phyloP scores from a whole-genome alignment of 1,284 basidiomycete species.

The Ceratobasidium papillatum region DNA sequence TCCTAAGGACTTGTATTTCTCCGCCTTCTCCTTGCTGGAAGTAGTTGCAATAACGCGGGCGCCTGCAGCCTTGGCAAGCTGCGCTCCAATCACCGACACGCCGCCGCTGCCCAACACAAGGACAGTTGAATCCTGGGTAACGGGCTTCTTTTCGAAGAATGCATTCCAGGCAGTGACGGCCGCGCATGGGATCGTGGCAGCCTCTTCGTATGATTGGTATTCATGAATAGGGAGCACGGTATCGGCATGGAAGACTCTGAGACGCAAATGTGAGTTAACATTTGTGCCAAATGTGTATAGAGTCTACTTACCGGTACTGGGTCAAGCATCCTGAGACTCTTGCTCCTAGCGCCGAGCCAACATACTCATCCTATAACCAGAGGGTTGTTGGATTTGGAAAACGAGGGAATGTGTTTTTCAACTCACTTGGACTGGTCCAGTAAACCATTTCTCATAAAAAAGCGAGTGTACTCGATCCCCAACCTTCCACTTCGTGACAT shows the following conservation, averaged over 20 bases:
- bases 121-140: conserved; percentile 60
- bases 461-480: conserved; percentile 66
- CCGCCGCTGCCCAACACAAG: conserved; percentile 67
- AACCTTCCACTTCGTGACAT: conserved; percentile 60
- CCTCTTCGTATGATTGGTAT: conserved; percentile 45
- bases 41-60: conserved; percentile 69
- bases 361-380: neutral
- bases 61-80: conserved; percentile 65
- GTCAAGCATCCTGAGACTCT: conserved; percentile 3
- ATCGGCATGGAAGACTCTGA: conserved; percentile 43
- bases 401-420: conserved; percentile 49
- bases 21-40: conserved; percentile 67
- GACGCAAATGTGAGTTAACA: conserved; percentile 47
- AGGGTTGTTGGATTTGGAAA: neutral
- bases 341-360: neutral
- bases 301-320: conserved; percentile 59
- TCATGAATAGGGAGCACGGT: neutral
- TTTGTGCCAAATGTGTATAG: neutral
- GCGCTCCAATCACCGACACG: conserved; percentile 63
- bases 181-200: conserved; percentile 54
- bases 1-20: conserved; percentile 58
- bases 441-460: conserved; percentile 56
- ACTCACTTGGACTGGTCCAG: conserved; percentile 53
- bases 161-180: conserved; percentile 63
- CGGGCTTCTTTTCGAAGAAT: conserved; percentile 57